Conservation (phyloP, 768 basidiomycete species). For the Leccinum subtestaceum region DNA sequence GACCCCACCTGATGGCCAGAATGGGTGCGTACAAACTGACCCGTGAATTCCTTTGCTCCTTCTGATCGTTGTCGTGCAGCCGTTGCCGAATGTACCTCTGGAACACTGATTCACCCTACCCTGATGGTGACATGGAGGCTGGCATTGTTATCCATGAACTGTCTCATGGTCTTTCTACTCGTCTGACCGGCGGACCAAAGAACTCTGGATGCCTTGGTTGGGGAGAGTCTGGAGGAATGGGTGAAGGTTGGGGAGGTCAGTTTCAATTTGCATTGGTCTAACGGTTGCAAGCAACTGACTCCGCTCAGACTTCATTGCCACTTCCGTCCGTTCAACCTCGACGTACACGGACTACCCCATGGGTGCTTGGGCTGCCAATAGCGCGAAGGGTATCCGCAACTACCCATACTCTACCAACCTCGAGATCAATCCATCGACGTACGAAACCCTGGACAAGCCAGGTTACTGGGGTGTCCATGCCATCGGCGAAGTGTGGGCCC, state of each 20-base stretch:
- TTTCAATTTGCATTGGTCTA: not conserved
- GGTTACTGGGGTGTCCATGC: constrained; percentile 83
- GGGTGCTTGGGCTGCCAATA: constrained; percentile 75
- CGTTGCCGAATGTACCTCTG: constrained; percentile 97
- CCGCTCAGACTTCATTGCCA: constrained; percentile 73
- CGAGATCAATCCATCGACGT: constrained; percentile 26
- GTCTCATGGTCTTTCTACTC: constrained; percentile 87
- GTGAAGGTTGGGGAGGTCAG: constrained; percentile 90
- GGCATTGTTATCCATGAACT: constrained; percentile 95
- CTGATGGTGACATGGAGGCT: constrained; percentile 94
- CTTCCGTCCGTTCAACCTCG: constrained; percentile 73
- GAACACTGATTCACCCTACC: constrained; percentile 86
- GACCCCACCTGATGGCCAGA: constrained; percentile 81
- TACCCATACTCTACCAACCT: constrained; percentile 38
- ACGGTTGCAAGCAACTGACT: not conserved
- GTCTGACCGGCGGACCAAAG: constrained; percentile 89
- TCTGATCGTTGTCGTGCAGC: constrained; percentile 13
- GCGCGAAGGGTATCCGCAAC: constrained; percentile 75
- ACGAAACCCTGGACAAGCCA: constrained; percentile 91
- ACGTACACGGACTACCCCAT: constrained; percentile 79
- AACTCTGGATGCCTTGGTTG: constrained; percentile 90
- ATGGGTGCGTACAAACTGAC: constrained; percentile 42
- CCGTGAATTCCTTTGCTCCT: too few species aligned
- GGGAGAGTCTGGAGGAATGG: constrained; percentile 97
- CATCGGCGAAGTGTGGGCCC: constrained; percentile 94